Evolutionary conservation across 208 protist species (phyloP), one percentile per base, ranked within the genome.

Genomic region (Zelonia costaricensis): DNA sequence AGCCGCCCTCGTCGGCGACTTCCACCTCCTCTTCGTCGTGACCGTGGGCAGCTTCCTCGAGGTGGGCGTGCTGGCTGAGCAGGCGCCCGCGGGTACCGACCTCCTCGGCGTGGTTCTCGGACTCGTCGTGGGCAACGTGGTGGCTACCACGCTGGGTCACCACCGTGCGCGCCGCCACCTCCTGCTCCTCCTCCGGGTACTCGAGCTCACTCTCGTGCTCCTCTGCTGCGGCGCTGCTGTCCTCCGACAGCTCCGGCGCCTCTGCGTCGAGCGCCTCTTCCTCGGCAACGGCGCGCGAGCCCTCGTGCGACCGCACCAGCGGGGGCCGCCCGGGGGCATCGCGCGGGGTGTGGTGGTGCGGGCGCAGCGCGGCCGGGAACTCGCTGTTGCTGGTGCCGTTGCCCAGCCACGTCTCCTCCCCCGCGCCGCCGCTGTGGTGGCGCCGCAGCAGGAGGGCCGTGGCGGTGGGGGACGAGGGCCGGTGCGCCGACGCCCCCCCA

Each of bases 281-380:
- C 20, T n/a, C n/a, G n/a, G n/a, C n/a, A n/a, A n/a, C n/a, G n/a
- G n/a, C n/a, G n/a, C n/a, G 20, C 10, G 13, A 20, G 3, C 10
- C 10, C 7, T 43, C 16, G 52, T 3, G 31, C 20, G 15, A 2
- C 13, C 40, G 53, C 27, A 44, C 51, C 6, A 47, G 53, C 35
- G 62, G 62, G 6, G 54, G 62, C 28, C 47, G 46, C 1, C 45
- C 62, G 12, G 45, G 45, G 1, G 56, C 47, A 23, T 36, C 35
- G 0, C 23, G 65, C 8, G 65, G 30, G 12, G 49, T 47, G 30
- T 38, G 55, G 13, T 43, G 40, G 31, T 40, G 38, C 15, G 23
- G 13, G 15, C 36, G 47, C 6, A 62, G 30, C 10, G 45, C 13
- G n/a, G 28, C 28, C 16, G 49, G 28, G 10, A 55, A 39, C 25